phyloP scores from a whole-genome alignment of 371 early-diverging fungal genomes.

The Blakeslea trispora region DNA sequence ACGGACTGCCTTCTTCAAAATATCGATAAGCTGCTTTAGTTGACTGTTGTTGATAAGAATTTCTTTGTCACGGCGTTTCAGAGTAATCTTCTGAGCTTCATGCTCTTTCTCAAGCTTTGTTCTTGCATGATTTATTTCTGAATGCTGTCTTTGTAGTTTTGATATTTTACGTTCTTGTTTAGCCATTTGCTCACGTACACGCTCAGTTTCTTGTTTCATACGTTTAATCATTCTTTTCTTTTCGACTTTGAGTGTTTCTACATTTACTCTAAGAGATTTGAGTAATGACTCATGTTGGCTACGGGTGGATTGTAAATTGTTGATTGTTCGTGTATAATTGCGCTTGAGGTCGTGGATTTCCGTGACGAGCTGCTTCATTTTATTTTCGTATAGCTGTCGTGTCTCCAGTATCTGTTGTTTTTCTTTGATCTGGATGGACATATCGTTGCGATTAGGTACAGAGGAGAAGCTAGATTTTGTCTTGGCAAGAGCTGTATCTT shows the following conservation, averaged over 20 bases:
- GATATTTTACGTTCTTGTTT: conserved; percentile 74
- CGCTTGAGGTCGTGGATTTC: conserved; percentile 72
- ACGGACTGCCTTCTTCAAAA: conserved; percentile 54
- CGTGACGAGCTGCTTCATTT: conserved; percentile 66
- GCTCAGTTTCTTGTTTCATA: conserved; percentile 75
- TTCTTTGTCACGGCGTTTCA: conserved; percentile 60
- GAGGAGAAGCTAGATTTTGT: conserved; percentile 38
- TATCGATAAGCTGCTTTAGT: conserved; percentile 52
- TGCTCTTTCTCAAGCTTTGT: conserved; percentile 70
- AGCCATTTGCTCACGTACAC: conserved; percentile 67
- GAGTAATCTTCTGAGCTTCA: conserved; percentile 63
- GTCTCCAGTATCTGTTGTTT: conserved; percentile 49
- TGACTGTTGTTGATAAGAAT: conserved; percentile 58
- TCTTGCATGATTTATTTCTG: conserved; percentile 63
- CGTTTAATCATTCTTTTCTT: conserved; percentile 80
- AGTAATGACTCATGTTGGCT: conserved; percentile 57
- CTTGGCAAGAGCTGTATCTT: conserved; percentile 62
- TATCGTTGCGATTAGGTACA: conserved; percentile 26
- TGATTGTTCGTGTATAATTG: conserved; percentile 61
- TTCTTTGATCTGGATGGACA: conserved; percentile 33
- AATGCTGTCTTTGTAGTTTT: conserved; percentile 69
- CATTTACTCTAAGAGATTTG: conserved; percentile 53
- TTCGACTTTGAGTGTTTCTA: conserved; percentile 72
- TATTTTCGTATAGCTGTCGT: conserved; percentile 66
- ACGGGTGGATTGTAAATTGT: conserved; percentile 55